These are phyloP conservation scores for Phaeosphaeriaceae sp. DNA, from an alignment of 2,329 filamentous ascomycete species.

Conservation along the genomic window DNA sequence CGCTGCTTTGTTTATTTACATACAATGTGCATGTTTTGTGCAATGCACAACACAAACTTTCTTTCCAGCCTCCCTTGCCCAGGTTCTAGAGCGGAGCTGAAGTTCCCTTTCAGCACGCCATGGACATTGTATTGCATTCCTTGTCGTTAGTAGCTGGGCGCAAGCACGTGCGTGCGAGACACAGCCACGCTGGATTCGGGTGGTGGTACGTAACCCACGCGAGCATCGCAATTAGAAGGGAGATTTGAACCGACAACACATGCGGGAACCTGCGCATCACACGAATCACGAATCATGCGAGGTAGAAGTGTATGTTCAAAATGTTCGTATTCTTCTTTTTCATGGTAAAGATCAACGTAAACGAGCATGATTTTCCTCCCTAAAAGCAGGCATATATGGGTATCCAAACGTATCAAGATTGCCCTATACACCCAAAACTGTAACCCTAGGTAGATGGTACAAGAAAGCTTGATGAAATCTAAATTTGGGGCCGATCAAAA, in stretches of 20 bases:
- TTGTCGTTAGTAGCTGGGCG: neutral
- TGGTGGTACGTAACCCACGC: neutral
- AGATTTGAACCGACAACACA: neutral
- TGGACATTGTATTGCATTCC: neutral
- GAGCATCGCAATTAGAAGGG: neutral
- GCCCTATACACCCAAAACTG: neutral
- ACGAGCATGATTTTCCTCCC: too few species aligned
- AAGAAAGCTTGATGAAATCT: neutral
- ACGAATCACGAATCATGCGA: too few species aligned
- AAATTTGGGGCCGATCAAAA: too few species aligned
- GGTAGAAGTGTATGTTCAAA: neutral
- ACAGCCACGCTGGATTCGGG: conserved; percentile 2
- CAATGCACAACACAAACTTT: neutral
- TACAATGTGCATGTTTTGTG: neutral
- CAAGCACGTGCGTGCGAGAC: neutral
- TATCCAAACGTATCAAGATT: neutral
- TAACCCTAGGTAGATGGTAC: neutral
- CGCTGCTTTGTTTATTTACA: neutral
- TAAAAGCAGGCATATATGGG: neutral
- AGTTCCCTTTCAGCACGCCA: neutral
- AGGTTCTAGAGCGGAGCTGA: neutral
- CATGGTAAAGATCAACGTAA: neutral
- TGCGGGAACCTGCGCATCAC: too few species aligned
- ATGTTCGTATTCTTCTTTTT: neutral
- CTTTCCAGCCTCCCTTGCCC: neutral